These are phyloP conservation scores for Trypanosoma brucei DNA, from an alignment of 208 protist species.

Conservation along the genomic window DNA sequence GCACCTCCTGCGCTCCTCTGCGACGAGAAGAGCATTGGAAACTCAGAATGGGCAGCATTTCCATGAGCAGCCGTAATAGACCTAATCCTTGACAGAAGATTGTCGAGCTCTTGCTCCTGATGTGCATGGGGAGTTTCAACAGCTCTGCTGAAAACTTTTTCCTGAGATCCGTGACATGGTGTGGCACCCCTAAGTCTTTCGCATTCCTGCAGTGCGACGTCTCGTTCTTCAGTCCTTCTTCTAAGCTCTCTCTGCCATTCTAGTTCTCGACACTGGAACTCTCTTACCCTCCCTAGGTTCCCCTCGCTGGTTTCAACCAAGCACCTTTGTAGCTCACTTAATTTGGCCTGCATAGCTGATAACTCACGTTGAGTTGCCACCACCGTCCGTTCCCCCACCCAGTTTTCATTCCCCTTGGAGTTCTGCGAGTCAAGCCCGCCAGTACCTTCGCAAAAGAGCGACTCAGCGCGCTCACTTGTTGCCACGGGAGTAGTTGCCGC, in stretches of 20 bases:
- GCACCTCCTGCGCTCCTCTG: too few species aligned
- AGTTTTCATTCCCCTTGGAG: neutral
- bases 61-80: slow-evolving; percentile 14
- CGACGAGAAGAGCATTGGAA: too few species aligned
- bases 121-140: slow-evolving; percentile 28
- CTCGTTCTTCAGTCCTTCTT: slow-evolving; percentile 1
- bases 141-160: slow-evolving; percentile 29
- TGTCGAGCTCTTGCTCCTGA: slow-evolving; percentile 39
- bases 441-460: neutral
- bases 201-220: slow-evolving; percentile 4
- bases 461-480: neutral
- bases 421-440: too few species aligned
- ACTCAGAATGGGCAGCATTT: slow-evolving; percentile 1
- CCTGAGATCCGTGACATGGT: slow-evolving; percentile 7
- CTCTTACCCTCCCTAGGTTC: slow-evolving; percentile 33
- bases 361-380: slow-evolving; percentile 7
- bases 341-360: neutral
- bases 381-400: neutral
- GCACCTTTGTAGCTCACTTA: slow-evolving; percentile 7
- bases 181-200: slow-evolving; percentile 9
- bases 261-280: slow-evolving; percentile 47
- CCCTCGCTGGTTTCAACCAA: slow-evolving; percentile 38
- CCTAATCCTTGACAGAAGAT: slow-evolving; percentile 32
- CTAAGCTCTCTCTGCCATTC: slow-evolving; percentile 45
- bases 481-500: neutral